These are phyloP conservation scores for Xylariaceae sp. DNA, from an alignment of 2,329 filamentous ascomycete species.

Conservation along the genomic window DNA sequence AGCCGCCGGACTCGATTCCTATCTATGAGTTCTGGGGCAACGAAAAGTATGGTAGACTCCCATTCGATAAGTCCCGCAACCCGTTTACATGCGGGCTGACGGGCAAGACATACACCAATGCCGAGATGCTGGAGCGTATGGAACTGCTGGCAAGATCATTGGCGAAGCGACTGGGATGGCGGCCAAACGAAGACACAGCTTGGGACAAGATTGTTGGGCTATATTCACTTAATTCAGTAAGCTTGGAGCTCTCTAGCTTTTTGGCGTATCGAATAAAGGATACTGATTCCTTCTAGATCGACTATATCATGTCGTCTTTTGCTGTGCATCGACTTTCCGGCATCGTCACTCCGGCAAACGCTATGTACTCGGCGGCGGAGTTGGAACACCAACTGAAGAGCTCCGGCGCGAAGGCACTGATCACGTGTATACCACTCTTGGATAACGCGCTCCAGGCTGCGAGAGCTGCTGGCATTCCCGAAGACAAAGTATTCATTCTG, in stretches of 20 bases:
- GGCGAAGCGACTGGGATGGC: constrained; percentile 64
- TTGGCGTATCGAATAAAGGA: not conserved
- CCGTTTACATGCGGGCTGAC: constrained; percentile 71
- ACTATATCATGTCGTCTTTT: constrained; percentile 63
- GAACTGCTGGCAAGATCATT: constrained; percentile 61
- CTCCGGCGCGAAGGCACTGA: constrained; percentile 60
- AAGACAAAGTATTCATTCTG: constrained; percentile 60
- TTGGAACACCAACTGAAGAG: constrained; percentile 63
- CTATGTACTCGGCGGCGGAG: constrained; percentile 62
- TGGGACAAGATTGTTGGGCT: constrained; percentile 74
- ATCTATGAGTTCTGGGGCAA: constrained; percentile 68
- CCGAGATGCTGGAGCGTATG: constrained; percentile 61
- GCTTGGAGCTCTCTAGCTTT: not conserved
- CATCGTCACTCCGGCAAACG: constrained; percentile 65
- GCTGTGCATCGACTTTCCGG: constrained; percentile 66
- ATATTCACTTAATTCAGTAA: constrained; percentile 65
- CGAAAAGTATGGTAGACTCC: constrained; percentile 60
- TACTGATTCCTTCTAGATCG: constrained; percentile 39
- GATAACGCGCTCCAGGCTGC: constrained; percentile 59
- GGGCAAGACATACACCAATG: constrained; percentile 57
- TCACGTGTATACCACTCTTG: constrained; percentile 64
- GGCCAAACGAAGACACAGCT: constrained; percentile 64
- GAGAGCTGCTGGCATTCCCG: constrained; percentile 55
- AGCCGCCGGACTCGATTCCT: constrained; percentile 58
- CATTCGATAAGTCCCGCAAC: constrained; percentile 54